Base-by-base conservation (phyloP, 176 grass and related monocot species). In the Musa acuminata region DNA sequence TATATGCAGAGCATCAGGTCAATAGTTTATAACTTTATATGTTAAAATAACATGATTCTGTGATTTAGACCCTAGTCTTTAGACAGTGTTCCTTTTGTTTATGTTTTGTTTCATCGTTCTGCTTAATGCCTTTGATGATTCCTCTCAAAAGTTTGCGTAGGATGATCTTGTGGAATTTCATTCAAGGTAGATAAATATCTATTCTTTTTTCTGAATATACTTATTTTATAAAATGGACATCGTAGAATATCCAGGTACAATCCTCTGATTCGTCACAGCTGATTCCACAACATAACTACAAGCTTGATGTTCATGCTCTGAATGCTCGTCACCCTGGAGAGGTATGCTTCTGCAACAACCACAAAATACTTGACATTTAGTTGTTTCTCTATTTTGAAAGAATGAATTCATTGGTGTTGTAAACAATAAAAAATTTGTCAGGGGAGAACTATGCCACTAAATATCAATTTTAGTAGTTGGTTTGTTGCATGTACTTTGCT, bases 251-350 rank as follows among this genome's bases (percentile, higher is more conserved):
- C 67, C 80, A 84, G 27, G 80, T 78, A 64, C 84, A 94, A 26
- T 75, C 88, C 63, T 84, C 88, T 52, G 86, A 98, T 82, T 86
- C 88, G 82, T 83, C 87, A 68, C 64, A 82, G 57, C 57, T 93
- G 82, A 88, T 91, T 75, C 90, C 95, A 58, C 90, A 99, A 43
- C 95, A 99, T 75, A 94, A 94, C 74, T 99, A 94, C 86, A 99
- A 91, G 75, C 90, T 99, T 62, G 95, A 99, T 77, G 95, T 79
- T 25, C 84, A 99, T 48, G 62, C 95, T 62, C 77, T 99, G 60
- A 94, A 99, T 75, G 87, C 80, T 65, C 90, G 81, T 57, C 95
- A 88, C 75, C 95, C 90, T 75, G 88, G 95, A 63, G 86, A 99
- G 90, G 95, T 99, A 50, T 80, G 77, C 49, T 74, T 71, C 82